These are phyloP conservation scores for Primulina huaijiensis DNA, from an alignment of 257 asterid genomes.

Conservation along the genomic window DNA sequence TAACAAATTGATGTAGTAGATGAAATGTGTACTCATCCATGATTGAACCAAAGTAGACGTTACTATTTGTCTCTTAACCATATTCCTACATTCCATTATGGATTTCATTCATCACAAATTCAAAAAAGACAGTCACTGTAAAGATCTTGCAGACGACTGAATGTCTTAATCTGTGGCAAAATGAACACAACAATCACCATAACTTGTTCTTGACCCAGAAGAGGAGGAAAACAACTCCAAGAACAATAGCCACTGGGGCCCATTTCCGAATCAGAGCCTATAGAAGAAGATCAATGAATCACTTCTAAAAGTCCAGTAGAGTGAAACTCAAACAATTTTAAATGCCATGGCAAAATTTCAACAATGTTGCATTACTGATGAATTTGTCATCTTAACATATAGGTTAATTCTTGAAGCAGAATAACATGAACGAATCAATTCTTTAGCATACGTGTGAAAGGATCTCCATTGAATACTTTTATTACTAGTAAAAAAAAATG, in stretches of 20 bases:
- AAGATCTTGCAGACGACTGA: constrained; percentile 12
- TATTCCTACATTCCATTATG: constrained; percentile 11
- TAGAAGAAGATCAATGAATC: constrained; percentile 20
- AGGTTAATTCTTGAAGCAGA: neutral
- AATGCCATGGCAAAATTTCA: no score
- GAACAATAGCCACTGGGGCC: constrained; percentile 90
- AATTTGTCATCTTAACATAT: no score
- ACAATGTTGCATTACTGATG: no score
- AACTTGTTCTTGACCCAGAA: constrained; percentile 77
- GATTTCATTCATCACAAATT: constrained; percentile 6
- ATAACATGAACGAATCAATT: no score
- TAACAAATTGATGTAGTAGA: neutral
- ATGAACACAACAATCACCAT: constrained; percentile 52
- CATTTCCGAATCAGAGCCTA: constrained; percentile 93
- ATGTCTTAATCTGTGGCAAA: constrained; percentile 29
- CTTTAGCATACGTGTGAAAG: neutral
- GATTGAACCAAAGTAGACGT: neutral
- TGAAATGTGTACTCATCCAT: neutral
- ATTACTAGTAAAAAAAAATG: neutral
- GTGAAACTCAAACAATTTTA: neutral
- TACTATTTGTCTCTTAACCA: constrained; percentile 11
- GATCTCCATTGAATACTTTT: neutral
- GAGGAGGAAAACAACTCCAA: constrained; percentile 81
- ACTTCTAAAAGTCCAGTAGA: neutral
- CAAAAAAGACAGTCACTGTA: neutral